A percentile compares a stretch with the other conserved stretches of the same genome.
These are phyloP conservation scores for Dimargaris verticillata DNA, from an alignment of 192 early-diverging fungal genomes.

Conservation along the genomic window DNA sequence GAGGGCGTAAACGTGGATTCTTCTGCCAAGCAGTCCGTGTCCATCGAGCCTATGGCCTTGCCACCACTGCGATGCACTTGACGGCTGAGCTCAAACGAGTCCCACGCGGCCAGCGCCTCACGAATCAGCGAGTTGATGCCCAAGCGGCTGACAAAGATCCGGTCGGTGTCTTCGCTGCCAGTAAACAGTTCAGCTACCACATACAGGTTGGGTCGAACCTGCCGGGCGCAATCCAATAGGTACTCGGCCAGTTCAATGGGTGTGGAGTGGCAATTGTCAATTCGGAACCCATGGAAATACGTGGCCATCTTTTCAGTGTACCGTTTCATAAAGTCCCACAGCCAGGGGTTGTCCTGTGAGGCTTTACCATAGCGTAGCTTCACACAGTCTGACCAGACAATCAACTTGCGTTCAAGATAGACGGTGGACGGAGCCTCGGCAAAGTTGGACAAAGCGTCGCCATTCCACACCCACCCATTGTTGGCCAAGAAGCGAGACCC, in stretches of 20 bases:
- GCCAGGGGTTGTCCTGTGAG: constrained; percentile 80
- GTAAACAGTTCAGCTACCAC: constrained; percentile 97
- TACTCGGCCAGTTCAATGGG: constrained; percentile 89
- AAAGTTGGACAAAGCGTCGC: constrained; percentile 84
- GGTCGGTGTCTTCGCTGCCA: constrained; percentile 88
- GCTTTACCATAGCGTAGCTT: constrained; percentile 84
- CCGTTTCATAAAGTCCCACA: constrained; percentile 82
- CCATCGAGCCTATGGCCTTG: constrained; percentile 76
- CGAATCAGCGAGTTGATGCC: constrained; percentile 95
- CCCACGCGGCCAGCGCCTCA: constrained; percentile 98
- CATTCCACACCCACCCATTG: constrained; percentile 96
- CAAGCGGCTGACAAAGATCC: constrained; percentile 75
- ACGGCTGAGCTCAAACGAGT: constrained; percentile 72
- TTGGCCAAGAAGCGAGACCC: constrained; percentile 73
- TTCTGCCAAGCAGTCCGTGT: constrained; percentile 43
- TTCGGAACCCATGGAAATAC: constrained; percentile 88
- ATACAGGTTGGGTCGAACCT: constrained; percentile 76
- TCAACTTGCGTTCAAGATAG: constrained; percentile 87
- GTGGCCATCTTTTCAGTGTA: constrained; percentile 82
- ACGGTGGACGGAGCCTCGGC: constrained; percentile 70
- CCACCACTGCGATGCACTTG: constrained; percentile 83
- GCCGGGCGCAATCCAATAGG: constrained; percentile 73
- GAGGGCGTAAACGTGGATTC: constrained; percentile 16
- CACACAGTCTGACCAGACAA: constrained; percentile 98
- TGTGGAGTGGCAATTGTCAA: constrained; percentile 99